Evolutionary conservation across 2,329 filamentous ascomycete genomes (phyloP).

Genomic region (Cladosporium sp.): DNA sequence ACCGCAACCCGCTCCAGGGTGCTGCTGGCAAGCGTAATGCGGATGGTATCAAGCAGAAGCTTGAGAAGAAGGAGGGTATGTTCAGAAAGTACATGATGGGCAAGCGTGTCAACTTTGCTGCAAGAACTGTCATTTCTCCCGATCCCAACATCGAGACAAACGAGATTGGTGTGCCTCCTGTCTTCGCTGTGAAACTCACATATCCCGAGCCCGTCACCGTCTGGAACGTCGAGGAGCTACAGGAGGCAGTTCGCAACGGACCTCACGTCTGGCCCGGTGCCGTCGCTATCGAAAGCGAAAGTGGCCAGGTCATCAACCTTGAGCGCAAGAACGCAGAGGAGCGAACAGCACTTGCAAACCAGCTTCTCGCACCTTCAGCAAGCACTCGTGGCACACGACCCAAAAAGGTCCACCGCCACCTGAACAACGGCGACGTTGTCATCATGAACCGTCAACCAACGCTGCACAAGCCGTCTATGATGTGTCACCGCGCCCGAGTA

Average conservation of each 20-base stretch:
- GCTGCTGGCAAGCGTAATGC: constrained; percentile 73
- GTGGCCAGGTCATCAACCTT: constrained; percentile 83
- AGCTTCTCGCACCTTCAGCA: constrained; percentile 80
- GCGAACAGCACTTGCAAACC: constrained; percentile 82
- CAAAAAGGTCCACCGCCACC: constrained; percentile 94
- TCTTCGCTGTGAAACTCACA: constrained; percentile 92
- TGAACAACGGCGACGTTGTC: constrained; percentile 94
- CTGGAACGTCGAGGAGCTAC: constrained; percentile 93
- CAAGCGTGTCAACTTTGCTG: constrained; percentile 97
- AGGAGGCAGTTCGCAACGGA: constrained; percentile 93
- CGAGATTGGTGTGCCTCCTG: constrained; percentile 96
- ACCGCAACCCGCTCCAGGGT: constrained; percentile 78
- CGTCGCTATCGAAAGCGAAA: constrained; percentile 90
- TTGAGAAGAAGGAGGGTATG: constrained; percentile 97
- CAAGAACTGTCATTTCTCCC: constrained; percentile 94
- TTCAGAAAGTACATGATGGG: constrained; percentile 99
- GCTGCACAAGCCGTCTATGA: constrained; percentile 96
- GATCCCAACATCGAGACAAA: constrained; percentile 99
- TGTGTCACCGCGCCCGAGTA: constrained; percentile 92
- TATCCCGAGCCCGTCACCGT: constrained; percentile 97
- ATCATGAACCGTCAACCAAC: constrained; percentile 99
- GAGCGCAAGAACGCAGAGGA: constrained; percentile 85
- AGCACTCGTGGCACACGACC: constrained; percentile 72
- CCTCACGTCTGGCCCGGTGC: constrained; percentile 92
- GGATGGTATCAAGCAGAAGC: constrained; percentile 93